phyloP scores from a whole-genome alignment of 352 stramenopile species.

The Thalassiosira livingstoniorum region DNA sequence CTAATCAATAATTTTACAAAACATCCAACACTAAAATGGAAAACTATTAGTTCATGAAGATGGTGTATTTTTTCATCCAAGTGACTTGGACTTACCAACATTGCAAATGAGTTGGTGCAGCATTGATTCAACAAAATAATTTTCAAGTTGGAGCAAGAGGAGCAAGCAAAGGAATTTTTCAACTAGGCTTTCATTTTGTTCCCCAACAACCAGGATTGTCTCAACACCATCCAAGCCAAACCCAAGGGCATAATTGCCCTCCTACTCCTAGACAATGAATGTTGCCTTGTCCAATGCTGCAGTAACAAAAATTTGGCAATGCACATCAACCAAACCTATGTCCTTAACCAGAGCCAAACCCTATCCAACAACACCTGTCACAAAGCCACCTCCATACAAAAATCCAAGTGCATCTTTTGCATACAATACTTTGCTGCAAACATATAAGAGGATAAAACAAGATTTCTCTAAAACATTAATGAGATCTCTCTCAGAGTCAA shows the following conservation, averaged over 20 bases:
- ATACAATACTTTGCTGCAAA: conserved; percentile 85
- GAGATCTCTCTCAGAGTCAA: conserved; percentile 83
- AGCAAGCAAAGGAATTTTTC: conserved; percentile 94
- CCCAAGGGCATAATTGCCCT: conserved; percentile 82
- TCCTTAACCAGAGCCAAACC: conserved; percentile 77
- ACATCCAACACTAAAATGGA: no score
- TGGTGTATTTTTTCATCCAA: no score
- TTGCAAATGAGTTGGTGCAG: conserved; percentile 90
- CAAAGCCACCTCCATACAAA: conserved; percentile 79
- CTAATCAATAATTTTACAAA: no score
- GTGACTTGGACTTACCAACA: no score
- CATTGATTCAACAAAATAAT: conserved; percentile 93
- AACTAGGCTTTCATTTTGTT: conserved; percentile 85
- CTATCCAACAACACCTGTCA: conserved; percentile 85
- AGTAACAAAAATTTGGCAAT: conserved; percentile 86
- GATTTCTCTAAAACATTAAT: conserved; percentile 88
- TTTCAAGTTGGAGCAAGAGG: conserved; percentile 98
- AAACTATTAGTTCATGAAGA: no score
- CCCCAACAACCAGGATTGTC: conserved; percentile 84
- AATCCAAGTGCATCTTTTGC: conserved; percentile 82
- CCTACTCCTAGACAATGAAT: conserved; percentile 86
- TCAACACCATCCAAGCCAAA: conserved; percentile 83
- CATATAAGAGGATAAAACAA: conserved; percentile 84
- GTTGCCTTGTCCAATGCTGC: conserved; percentile 78
- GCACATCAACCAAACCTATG: conserved; percentile 85